phyloP scores from a whole-genome alignment of 2,329 filamentous ascomycete species.

The Alternaria infectoria region DNA sequence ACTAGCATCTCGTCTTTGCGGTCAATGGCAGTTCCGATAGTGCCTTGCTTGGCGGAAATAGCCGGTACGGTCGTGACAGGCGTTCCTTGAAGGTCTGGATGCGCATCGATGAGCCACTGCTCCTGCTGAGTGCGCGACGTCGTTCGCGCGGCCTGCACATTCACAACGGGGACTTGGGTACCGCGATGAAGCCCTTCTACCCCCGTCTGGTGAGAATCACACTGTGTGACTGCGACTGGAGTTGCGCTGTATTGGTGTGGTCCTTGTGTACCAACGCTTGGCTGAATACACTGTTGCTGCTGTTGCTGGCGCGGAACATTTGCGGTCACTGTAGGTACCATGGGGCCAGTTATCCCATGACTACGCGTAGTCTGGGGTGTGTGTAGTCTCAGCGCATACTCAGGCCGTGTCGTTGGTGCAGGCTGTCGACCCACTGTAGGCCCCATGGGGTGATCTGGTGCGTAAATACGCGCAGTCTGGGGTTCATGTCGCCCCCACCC shows the following conservation, averaged over 20 bases:
- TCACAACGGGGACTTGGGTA: not conserved
- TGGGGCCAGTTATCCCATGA: no score
- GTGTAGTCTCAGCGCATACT: no score
- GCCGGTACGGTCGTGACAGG: not conserved
- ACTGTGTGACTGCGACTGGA: not conserved
- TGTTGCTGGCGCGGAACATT: fast-evolving
- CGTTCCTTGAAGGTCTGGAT: not conserved
- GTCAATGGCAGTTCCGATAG: no score
- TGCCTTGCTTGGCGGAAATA: not conserved
- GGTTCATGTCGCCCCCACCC: not conserved
- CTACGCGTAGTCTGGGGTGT: not conserved
- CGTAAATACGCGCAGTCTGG: not conserved
- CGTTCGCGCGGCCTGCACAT: not conserved
- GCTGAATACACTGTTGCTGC: not conserved
- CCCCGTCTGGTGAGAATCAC: not conserved
- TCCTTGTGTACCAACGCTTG: not conserved
- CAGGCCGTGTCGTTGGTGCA: not conserved
- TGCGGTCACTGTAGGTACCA: not conserved
- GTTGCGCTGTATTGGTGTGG: not conserved
- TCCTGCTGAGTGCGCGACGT: not conserved
- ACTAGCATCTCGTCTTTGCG: not conserved
- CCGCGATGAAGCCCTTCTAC: not conserved
- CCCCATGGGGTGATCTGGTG: not conserved
- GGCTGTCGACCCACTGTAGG: not conserved
- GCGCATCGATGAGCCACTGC: not conserved